Base-by-base conservation (phyloP, 768 basidiomycete genomes). In the Cyathus striatus region DNA sequence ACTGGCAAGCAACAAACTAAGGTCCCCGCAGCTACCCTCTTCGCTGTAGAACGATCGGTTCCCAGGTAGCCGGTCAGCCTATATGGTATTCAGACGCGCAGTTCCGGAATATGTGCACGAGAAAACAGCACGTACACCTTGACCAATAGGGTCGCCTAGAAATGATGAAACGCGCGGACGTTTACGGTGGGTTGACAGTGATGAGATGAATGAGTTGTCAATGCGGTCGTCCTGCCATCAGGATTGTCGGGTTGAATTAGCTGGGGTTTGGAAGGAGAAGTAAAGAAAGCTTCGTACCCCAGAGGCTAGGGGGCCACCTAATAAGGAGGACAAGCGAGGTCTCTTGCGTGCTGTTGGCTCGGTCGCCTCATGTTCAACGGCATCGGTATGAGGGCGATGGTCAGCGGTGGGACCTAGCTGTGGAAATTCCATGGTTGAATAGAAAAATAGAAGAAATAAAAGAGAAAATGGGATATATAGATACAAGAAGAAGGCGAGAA, bases 241-340 rank as follows among this genome's bases (percentile, higher is more conserved):
- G 44, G 44, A 46, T 34, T 36, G 30, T 16, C 30, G 5, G 30
- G 30, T 12, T 32, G 30, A 32, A 16, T 32, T 12, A 32, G 30
- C 17, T 32, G 30, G 13, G 30, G 13, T 12, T 32, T 16, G 30
- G 13, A 16, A 13, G 30, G 13, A 32, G 30, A 32, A 32, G 30
- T 32, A 32, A 16, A 32, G 30, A 32, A 16, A 56, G 46, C 24
- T 52, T 40, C 37, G 34, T 21, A 32, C 43, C 36, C 53, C 47
- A 35, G 41, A 41, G 27, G 48, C 36, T 18, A 57, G 52, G 13
- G 52, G 52, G 18, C 53, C 42, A 26, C 55, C 52, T 42, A 56
- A 32, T 32, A 32, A 48, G 6, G 59, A 57, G 33, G 65, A 64
- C 24, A 63, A 14, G 13, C 62, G 60, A 43, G 62, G 62, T 23